phyloP scores from a whole-genome alignment of 1,284 basidiomycete genomes.

The Moesziomyces sp. region DNA sequence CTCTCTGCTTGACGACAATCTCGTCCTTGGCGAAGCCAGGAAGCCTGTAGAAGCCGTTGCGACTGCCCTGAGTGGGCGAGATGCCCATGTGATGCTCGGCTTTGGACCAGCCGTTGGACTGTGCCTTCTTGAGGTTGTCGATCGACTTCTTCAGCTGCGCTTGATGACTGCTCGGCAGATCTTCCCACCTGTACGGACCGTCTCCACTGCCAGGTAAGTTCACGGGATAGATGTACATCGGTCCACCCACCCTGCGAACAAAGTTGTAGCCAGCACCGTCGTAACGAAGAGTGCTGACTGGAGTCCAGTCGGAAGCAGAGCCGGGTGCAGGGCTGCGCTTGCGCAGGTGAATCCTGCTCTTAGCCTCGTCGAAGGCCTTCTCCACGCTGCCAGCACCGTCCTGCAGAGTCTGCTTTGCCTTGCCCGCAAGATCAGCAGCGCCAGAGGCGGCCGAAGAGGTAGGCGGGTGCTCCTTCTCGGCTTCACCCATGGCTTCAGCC shows the following conservation, averaged over 20 bases:
- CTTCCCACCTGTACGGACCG: background rate
- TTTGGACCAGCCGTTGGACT: background rate
- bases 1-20: background rate
- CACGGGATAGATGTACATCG: background rate
- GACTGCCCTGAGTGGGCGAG: background rate
- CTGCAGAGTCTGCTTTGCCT: background rate
- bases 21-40: background rate
- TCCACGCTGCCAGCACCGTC: background rate
- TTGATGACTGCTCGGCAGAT: background rate
- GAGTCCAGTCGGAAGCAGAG: background rate
- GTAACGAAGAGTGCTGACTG: background rate
- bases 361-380: background rate
- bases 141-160: background rate
- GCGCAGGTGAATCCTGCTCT: background rate
- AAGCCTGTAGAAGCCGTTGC: background rate
- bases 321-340: constrained; percentile 1
- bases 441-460: too few relatives aligned
- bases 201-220: background rate
- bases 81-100: background rate
- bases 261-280: background rate
- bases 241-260: background rate
- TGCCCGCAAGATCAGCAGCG: background rate
- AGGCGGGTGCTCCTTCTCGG: too few relatives aligned
- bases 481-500: background rate
- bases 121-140: background rate